Percentiles rank a stretch among this genome's conserved stretches.
Evolutionary conservation across 495 filamentous ascomycete genomes (phyloP).

Genomic region (Tuber calosporum): DNA sequence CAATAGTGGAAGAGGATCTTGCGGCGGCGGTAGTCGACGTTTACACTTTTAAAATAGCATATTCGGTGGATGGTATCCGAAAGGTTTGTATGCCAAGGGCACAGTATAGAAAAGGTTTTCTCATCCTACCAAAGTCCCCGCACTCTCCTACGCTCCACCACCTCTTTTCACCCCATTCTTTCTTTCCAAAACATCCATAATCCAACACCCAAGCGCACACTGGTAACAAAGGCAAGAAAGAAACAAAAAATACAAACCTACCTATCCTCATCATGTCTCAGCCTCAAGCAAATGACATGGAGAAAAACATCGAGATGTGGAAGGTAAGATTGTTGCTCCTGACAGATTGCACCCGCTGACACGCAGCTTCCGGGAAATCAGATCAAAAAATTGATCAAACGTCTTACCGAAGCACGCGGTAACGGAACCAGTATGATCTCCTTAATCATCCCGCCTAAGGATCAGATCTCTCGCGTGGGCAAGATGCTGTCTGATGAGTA

Average conservation of each 20-base stretch:
- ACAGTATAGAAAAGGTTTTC: too few relatives aligned
- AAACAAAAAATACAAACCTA: background rate
- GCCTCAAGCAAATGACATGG: conserved; percentile 80
- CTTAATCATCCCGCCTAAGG: conserved; percentile 96
- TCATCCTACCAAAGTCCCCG: background rate
- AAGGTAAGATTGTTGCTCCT: conserved; percentile 44
- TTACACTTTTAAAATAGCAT: too few relatives aligned
- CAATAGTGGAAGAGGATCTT: too few relatives aligned
- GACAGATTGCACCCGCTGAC: background rate
- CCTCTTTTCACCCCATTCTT: background rate
- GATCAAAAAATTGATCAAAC: conserved; percentile 96
- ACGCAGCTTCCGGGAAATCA: conserved; percentile 43
- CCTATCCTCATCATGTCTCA: conserved; percentile 68
- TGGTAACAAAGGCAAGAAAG: background rate
- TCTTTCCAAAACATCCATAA: background rate
- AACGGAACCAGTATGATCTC: conserved; percentile 99
- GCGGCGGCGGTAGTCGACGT: too few relatives aligned
- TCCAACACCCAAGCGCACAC: background rate
- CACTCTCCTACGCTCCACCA: background rate
- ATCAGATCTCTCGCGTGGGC: conserved; percentile 88
- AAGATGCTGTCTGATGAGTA: conserved; percentile 99
- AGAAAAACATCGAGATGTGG: conserved; percentile 90
- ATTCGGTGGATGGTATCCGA: too few relatives aligned
- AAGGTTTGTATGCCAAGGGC: too few relatives aligned
- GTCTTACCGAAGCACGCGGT: conserved; percentile 82